phyloP scores from a whole-genome alignment of 805 yeast genomes.

The Cyberlindnera saturnus region DNA sequence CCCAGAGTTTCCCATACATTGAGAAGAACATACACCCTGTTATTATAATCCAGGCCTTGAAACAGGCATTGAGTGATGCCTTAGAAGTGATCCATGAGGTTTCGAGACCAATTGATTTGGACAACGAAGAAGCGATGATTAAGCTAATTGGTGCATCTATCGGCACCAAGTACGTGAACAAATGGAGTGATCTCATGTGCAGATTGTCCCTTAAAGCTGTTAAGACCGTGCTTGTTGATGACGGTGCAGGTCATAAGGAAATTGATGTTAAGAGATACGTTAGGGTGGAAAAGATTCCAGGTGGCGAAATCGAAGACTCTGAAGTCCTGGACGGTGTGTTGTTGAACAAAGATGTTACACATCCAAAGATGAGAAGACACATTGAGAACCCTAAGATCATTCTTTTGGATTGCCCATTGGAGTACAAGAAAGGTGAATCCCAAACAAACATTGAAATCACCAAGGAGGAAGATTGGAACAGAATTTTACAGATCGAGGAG shows the following conservation, averaged over 20 bases:
- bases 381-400: slow-evolving; percentile 87
- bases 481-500: slow-evolving; percentile 93
- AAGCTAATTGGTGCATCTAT: slow-evolving; percentile 83
- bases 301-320: slow-evolving; percentile 92
- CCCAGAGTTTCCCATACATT: slow-evolving; percentile 89
- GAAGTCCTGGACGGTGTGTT: slow-evolving; percentile 85
- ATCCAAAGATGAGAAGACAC: slow-evolving; percentile 92
- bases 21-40: slow-evolving; percentile 97
- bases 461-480: slow-evolving; percentile 93
- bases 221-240: slow-evolving; percentile 66
- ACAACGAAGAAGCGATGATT: slow-evolving; percentile 81
- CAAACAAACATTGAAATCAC: slow-evolving; percentile 97
- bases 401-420: slow-evolving; percentile 91
- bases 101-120: slow-evolving; percentile 76
- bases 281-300: slow-evolving; percentile 93
- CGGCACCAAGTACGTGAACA: slow-evolving; percentile 89
- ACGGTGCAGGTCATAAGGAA: slow-evolving; percentile 57
- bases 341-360: slow-evolving; percentile 96
- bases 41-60: slow-evolving; percentile 88
- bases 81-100: slow-evolving; percentile 79
- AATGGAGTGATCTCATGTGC: slow-evolving; percentile 93
- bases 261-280: slow-evolving; percentile 91
- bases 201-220: slow-evolving; percentile 82
- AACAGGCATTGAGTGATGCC: slow-evolving; percentile 87
- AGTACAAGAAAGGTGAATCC: slow-evolving; percentile 98